Evolutionary conservation across 1,139 yeast genomes (phyloP), one percentile per base, ranked within the genome.

Genomic region (Diutina rugosa): DNA sequence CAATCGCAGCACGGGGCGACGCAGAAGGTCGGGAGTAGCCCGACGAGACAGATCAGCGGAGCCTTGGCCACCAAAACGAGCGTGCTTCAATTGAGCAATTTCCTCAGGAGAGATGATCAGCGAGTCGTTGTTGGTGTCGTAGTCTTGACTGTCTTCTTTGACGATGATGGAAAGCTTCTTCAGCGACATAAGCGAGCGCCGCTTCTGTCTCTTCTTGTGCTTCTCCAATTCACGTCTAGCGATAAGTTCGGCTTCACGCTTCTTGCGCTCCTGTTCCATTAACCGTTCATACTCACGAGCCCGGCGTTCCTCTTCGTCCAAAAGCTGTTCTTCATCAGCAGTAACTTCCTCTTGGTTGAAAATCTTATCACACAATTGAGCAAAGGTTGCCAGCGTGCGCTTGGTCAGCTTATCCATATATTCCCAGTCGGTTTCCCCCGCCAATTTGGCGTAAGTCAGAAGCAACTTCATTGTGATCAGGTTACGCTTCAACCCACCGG

Each of bases 311-410:
- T 77, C 80, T 55, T 73, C 77, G 59, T 77, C 80, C 8, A 73
- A 68, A 60, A 77, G 69, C 55, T 69, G 72, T 63, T 79, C 83
- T 60, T 82, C 87, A 58, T 78, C 81, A 62, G 78, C 78, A 61
- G 81, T 81, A 64, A 82, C 81, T 3, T 69, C 73, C 62, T 77
- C 80, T 62, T 77, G 79, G 61, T 81, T 85, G 70, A 86, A 86
- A 59, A 86, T 81, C 67, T 82, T 84, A 69, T 86, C 91, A 73
- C 90, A 85, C 55, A 86, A 72, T 4, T 86, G 79, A 10, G 90
- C 93, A 72, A 86, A 86, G 58, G 87, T 87, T 12, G 89, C 84
- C 46, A 89, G 82, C 1, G 90, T 84, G 69, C 93, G 77, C 69
- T 81, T 85, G 18, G 90, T 83, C 67, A 83, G 89, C 63, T 81